Evolutionary conservation across 2,329 filamentous ascomycete species (phyloP).

Genomic region (Talaromyces piceae): DNA sequence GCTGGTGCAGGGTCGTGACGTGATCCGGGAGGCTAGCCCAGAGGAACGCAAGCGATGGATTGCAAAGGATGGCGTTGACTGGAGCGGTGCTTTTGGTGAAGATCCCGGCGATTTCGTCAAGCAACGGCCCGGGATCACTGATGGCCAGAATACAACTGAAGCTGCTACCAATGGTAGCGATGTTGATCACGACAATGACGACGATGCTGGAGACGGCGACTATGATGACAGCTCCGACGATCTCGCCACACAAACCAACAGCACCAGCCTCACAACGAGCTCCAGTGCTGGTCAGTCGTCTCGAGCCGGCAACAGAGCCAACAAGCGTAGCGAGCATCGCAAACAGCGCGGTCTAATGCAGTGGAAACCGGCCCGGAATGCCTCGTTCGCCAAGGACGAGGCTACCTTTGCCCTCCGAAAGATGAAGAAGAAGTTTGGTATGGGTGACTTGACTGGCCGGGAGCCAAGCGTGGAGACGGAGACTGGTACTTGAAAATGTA

Average conservation of each 20-base stretch:
- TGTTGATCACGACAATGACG: background rate
- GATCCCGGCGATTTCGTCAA: conserved; percentile 60
- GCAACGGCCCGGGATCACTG: conserved; percentile 49
- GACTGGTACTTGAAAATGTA: conserved; percentile 18
- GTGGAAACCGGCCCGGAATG: conserved; percentile 83
- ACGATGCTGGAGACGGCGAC: background rate
- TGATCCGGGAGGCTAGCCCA: conserved; percentile 61
- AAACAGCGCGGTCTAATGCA: conserved; percentile 91
- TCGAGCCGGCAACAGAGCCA: conserved; percentile 25
- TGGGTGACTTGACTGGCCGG: conserved; percentile 63
- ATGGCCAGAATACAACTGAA: background rate
- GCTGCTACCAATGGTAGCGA: background rate
- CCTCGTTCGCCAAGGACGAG: conserved; percentile 81
- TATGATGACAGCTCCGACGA: conserved; percentile 35
- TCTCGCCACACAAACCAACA: conserved; percentile 6
- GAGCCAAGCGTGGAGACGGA: conserved; percentile 86
- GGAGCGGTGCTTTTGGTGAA: conserved; percentile 76
- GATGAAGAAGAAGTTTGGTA: conserved; percentile 63
- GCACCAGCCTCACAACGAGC: conserved; percentile 16
- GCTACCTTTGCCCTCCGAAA: conserved; percentile 69
- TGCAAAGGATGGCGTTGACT: conserved; percentile 71
- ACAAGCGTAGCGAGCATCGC: conserved; percentile 55
- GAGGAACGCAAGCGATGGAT: conserved; percentile 71
- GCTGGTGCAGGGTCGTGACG: conserved; percentile 69
- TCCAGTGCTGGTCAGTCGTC: conserved; percentile 16